These are phyloP conservation scores for Populus ilicifolia DNA, from an alignment of 345 rosid species.

Conservation along the genomic window DNA sequence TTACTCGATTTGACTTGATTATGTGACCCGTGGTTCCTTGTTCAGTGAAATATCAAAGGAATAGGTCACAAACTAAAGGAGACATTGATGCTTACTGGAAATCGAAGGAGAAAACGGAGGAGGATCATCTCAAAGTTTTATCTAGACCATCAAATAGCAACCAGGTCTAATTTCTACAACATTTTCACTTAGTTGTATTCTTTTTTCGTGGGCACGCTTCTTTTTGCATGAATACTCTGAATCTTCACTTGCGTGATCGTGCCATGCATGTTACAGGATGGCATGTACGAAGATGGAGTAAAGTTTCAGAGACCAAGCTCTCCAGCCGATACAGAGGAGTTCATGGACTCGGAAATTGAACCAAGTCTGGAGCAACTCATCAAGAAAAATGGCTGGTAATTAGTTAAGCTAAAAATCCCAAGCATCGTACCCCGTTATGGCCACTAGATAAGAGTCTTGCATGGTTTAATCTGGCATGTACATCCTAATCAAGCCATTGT, in stretches of 20 bases:
- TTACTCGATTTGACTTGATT: not conserved
- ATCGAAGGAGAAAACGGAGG: constrained; percentile 55
- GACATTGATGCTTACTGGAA: constrained; percentile 80
- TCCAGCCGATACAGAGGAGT: not conserved
- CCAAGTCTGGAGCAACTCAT: constrained; percentile 27
- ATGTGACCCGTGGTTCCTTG: not conserved
- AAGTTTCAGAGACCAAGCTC: constrained; percentile 32
- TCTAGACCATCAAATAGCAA: constrained; percentile 13
- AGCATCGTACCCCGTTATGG: not conserved
- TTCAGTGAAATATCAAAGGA: constrained; percentile 50
- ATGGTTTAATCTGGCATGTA: not conserved
- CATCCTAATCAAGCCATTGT: not conserved
- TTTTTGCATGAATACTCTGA: not conserved
- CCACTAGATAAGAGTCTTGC: not conserved
- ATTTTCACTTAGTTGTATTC: too few relatives aligned
- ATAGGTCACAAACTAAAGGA: constrained; percentile 62
- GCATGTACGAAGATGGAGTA: not conserved
- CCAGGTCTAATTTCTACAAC: constrained; percentile 12
- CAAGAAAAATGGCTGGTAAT: constrained; percentile 52
- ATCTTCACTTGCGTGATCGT: not conserved
- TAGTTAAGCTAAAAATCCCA: not conserved
- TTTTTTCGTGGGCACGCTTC: not conserved
- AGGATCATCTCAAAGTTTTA: constrained; percentile 47
- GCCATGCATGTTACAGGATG: constrained; percentile 10
- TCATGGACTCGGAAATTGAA: constrained; percentile 23